A percentile compares a stretch with the other conserved stretches of the same genome.
These are phyloP conservation scores for Pseudopyricularia cyperi DNA, from an alignment of 2,329 filamentous ascomycete genomes.

Conservation along the genomic window DNA sequence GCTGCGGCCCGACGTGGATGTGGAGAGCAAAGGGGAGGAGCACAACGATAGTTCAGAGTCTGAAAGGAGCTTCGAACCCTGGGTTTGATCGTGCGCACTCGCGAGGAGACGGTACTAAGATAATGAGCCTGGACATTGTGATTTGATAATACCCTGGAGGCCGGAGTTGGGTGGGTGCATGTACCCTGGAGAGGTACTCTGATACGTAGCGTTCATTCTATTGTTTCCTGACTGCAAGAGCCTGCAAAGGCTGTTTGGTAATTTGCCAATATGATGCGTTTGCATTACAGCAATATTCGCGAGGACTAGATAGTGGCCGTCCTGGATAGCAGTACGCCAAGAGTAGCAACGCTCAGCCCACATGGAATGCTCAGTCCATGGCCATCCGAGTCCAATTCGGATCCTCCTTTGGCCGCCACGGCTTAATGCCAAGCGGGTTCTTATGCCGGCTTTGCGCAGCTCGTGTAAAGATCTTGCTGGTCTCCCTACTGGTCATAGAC, in stretches of 20 bases:
- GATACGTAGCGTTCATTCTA: neutral
- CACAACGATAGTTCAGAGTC: constrained; percentile 19
- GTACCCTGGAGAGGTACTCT: neutral
- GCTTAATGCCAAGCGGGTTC: constrained; percentile 42
- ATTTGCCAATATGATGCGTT: no score
- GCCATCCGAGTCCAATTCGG: constrained; percentile 38
- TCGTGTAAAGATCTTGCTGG: constrained; percentile 35
- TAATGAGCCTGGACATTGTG: constrained; percentile 29
- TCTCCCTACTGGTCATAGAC: constrained; percentile 31
- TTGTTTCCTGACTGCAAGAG: no score
- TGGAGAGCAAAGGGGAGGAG: constrained; percentile 18
- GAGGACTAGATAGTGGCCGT: no score
- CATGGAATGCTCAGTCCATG: neutral
- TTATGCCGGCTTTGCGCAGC: constrained; percentile 38
- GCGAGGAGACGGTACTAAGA: constrained; percentile 40
- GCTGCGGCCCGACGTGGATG: constrained; percentile 7
- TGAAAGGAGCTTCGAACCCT: constrained; percentile 32
- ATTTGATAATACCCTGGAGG: constrained; percentile 10
- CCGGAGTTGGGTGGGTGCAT: no score
- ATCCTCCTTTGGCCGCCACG: constrained; percentile 45
- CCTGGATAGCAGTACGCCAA: no score
- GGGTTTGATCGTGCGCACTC: constrained; percentile 34
- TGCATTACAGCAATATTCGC: no score
- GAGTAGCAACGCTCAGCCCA: neutral
- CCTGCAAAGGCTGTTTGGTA: no score